A percentile compares a stretch with the other conserved stretches of the same genome.
Evolutionary conservation across 2,329 filamentous ascomycete species (phyloP).

Genomic region (Nannizzia gypsea): DNA sequence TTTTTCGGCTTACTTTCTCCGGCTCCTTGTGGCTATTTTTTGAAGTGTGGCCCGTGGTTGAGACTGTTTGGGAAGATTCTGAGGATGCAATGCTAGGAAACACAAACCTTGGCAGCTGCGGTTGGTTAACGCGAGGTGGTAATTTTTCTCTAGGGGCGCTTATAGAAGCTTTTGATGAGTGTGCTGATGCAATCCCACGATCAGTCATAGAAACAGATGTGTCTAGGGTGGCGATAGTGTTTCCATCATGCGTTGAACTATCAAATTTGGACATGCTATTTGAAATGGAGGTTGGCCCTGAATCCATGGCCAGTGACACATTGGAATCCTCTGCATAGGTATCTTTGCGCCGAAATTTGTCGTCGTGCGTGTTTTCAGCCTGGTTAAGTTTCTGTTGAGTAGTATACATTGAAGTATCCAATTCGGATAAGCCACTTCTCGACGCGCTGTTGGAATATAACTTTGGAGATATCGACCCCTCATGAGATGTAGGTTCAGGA

Average conservation of each 20-base stretch:
- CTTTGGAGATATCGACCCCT: not conserved
- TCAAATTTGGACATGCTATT: slow-evolving; percentile 23
- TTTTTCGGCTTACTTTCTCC: not conserved
- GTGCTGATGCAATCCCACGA: slow-evolving; percentile 19
- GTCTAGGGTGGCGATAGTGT: slow-evolving; percentile 20
- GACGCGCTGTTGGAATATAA: slow-evolving; percentile 12
- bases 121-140: slow-evolving; percentile 31
- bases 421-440: slow-evolving; percentile 21
- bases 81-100: slow-evolving; percentile 31
- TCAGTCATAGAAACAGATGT: slow-evolving; percentile 23
- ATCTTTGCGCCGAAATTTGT: slow-evolving; percentile 23
- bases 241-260: slow-evolving; percentile 20
- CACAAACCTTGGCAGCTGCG: slow-evolving; percentile 36
- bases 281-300: slow-evolving; percentile 19
- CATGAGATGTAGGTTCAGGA: slow-evolving; percentile 2
- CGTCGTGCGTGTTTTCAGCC: slow-evolving; percentile 19
- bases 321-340: slow-evolving; percentile 23
- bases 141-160: slow-evolving; percentile 24
- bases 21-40: not conserved
- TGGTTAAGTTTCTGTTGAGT: slow-evolving; percentile 19
- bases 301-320: slow-evolving; percentile 22
- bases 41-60: slow-evolving; percentile 15
- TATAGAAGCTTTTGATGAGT: slow-evolving; percentile 20
- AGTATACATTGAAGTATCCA: slow-evolving; percentile 18
- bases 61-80: slow-evolving; percentile 36